A percentile compares a stretch with the other conserved stretches of the same genome.
phyloP scores from a whole-genome alignment of 495 filamentous ascomycete species.

The Terfezia claveryi region DNA sequence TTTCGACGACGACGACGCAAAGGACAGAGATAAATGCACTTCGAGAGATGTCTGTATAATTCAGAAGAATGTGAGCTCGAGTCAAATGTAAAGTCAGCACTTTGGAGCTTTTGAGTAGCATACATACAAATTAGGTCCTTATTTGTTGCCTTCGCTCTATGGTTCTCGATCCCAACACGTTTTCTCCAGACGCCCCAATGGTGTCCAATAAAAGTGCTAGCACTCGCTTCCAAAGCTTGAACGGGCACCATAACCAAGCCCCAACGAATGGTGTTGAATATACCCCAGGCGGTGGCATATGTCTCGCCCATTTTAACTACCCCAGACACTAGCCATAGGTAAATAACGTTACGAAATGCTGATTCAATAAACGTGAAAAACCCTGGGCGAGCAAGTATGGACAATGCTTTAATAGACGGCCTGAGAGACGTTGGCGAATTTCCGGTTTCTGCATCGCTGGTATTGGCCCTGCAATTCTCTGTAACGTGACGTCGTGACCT shows the following conservation, averaged over 20 bases:
- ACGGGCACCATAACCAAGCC: slow-evolving; percentile 59
- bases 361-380: slow-evolving; percentile 40
- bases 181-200: slow-evolving; percentile 39
- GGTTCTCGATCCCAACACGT: slow-evolving; percentile 12
- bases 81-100: neutral
- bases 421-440: slow-evolving; percentile 2
- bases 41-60: slow-evolving; percentile 25
- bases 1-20: slow-evolving; percentile 34
- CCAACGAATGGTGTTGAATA: slow-evolving; percentile 64
- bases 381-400: slow-evolving; percentile 32
- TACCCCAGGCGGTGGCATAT: slow-evolving; percentile 53
- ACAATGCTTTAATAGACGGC: slow-evolving; percentile 26
- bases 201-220: slow-evolving; percentile 45
- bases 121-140: neutral
- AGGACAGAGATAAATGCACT: slow-evolving; percentile 32
- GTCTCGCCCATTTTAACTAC: slow-evolving; percentile 39
- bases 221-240: slow-evolving; percentile 40
- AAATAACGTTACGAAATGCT: slow-evolving; percentile 43
- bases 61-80: neutral
- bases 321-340: slow-evolving; percentile 47
- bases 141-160: neutral
- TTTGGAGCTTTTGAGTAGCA: neutral
- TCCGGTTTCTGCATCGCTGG: slow-evolving; percentile 2
- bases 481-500: neutral
- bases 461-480: neutral